phyloP scores from a whole-genome alignment of 768 basidiomycete species.

The Suillus americanus region DNA sequence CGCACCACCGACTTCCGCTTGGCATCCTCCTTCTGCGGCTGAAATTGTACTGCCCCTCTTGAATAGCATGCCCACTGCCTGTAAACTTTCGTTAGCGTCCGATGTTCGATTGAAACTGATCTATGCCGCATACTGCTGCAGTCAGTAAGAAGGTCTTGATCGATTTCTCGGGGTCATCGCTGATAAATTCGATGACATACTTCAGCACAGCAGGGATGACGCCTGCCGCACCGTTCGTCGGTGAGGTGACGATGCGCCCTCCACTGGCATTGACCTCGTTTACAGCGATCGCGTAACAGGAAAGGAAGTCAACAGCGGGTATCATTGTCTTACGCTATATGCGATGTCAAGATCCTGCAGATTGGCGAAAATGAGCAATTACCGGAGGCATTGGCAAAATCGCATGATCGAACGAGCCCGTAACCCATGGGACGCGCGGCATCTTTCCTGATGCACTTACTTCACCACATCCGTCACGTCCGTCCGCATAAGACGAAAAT shows the following conservation, averaged over 20 bases:
- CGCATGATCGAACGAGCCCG: constrained; percentile 79
- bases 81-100: background rate
- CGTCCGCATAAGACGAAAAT: background rate
- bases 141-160: constrained; percentile 89
- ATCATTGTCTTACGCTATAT: constrained; percentile 78
- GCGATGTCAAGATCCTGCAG: constrained; percentile 8
- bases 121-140: constrained; percentile 68
- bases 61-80: constrained; percentile 94
- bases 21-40: constrained; percentile 94
- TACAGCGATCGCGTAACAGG: constrained; percentile 92
- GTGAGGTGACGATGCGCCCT: constrained; percentile 92
- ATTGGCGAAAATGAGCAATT: constrained; percentile 27
- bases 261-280: constrained; percentile 95
- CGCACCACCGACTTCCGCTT: constrained; percentile 90
- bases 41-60: constrained; percentile 97
- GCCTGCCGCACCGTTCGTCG: constrained; percentile 91
- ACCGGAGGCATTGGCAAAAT: constrained; percentile 83
- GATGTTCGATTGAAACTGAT: background rate
- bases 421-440: constrained; percentile 44
- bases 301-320: constrained; percentile 91
- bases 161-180: constrained; percentile 86
- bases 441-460: constrained; percentile 4
- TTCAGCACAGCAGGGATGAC: constrained; percentile 93
- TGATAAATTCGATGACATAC: constrained; percentile 89
- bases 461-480: constrained; percentile 6